A percentile compares a stretch with the other conserved stretches of the same genome.
phyloP scores from a whole-genome alignment of 805 yeast species.

The Monosporozyma servazzii region DNA sequence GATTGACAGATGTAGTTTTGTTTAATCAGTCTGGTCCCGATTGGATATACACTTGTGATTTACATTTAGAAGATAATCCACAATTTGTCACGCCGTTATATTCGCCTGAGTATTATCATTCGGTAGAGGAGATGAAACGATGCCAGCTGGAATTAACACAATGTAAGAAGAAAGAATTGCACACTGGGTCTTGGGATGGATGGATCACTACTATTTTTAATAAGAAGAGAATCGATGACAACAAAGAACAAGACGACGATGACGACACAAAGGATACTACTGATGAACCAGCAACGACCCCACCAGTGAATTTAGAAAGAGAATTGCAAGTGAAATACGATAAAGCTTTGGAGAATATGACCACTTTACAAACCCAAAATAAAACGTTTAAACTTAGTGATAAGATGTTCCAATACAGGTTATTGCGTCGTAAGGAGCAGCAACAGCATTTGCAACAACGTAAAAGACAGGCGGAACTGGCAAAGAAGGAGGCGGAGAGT shows the following conservation, averaged over 20 bases:
- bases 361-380: conserved; percentile 12
- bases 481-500: conserved; percentile 1
- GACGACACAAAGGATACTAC: conserved; percentile 1
- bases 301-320: neutral
- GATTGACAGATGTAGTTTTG: conserved; percentile 22
- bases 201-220: conserved; percentile 26
- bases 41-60: conserved; percentile 29
- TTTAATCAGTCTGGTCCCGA: conserved; percentile 22
- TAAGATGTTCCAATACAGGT: conserved; percentile 18
- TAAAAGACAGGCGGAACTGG: conserved; percentile 19
- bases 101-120: conserved; percentile 13
- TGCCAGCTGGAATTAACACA: conserved; percentile 12
- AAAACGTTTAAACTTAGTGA: conserved; percentile 17
- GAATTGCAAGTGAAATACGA: conserved; percentile 12
- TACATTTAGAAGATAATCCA: conserved; percentile 29
- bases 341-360: conserved; percentile 14
- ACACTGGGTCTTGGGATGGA: conserved; percentile 24
- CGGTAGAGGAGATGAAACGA: conserved; percentile 11
- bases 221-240: conserved; percentile 6
- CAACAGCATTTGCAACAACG: conserved; percentile 7
- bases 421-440: conserved; percentile 10
- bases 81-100: conserved; percentile 25
- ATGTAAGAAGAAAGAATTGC: conserved; percentile 3
- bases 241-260: neutral
- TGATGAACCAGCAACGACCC: neutral